Conservation (phyloP, 1,284 basidiomycete genomes). For the Pholiota adiposa region DNA sequence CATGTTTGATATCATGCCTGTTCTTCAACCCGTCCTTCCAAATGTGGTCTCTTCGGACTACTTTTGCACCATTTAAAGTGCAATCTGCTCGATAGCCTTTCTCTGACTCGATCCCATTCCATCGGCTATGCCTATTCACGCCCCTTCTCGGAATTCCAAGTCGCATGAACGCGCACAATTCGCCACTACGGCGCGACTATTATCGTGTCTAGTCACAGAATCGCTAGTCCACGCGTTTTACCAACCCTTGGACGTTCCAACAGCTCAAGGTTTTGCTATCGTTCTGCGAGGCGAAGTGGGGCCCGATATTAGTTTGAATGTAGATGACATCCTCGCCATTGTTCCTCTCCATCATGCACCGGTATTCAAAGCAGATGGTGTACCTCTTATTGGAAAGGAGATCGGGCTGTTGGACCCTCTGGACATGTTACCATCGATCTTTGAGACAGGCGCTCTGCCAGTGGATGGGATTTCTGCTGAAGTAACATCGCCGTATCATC, state of each 20-base stretch:
- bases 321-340: slow-evolving; percentile 44
- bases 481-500: slow-evolving; percentile 23
- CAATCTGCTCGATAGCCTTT: not conserved
- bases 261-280: slow-evolving; percentile 41
- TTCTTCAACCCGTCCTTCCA: not conserved
- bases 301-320: slow-evolving; percentile 28
- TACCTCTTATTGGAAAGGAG: slow-evolving; percentile 31
- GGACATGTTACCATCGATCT: slow-evolving; percentile 50
- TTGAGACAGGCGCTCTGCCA: slow-evolving; percentile 28
- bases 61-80: not conserved
- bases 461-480: slow-evolving; percentile 18
- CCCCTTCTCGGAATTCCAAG: slow-evolving; percentile 2
- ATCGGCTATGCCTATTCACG: slow-evolving; percentile 26
- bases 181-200: slow-evolving; percentile 46
- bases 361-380: slow-evolving; percentile 42
- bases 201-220: slow-evolving; percentile 58
- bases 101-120: slow-evolving; percentile 46
- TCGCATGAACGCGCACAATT: slow-evolving; percentile 46
- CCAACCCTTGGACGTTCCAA: slow-evolving; percentile 37
- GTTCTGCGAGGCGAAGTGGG: slow-evolving; percentile 35
- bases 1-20: not conserved
- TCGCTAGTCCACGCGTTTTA: slow-evolving; percentile 50
- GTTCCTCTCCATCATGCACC: slow-evolving; percentile 48
- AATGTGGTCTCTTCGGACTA: not conserved
- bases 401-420: slow-evolving; percentile 54